A percentile compares a stretch with the other conserved stretches of the same genome.
Conservation (phyloP, 768 basidiomycete species). For the Mycena chlorophos region DNA sequence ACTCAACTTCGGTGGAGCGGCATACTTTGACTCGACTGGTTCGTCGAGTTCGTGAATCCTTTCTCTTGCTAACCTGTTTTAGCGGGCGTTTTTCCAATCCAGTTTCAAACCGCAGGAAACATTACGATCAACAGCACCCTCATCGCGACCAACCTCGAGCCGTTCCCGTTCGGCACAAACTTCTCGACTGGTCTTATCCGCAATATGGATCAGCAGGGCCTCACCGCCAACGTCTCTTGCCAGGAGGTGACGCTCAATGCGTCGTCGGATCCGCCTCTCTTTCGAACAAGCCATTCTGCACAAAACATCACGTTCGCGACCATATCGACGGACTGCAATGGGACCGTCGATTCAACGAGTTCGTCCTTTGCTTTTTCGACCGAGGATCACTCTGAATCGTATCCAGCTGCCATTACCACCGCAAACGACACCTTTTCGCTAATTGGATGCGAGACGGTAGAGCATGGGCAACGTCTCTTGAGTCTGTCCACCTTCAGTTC, state of each 20-base stretch:
- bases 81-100: not conserved
- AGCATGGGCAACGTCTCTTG: not conserved
- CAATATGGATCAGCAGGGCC: not conserved
- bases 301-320: not conserved
- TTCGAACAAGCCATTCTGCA: not conserved
- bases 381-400: not conserved
- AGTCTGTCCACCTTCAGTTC: not conserved
- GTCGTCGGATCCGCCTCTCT: not conserved
- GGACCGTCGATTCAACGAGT: not conserved
- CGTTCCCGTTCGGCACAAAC: not conserved
- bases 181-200: not conserved
- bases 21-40: not conserved
- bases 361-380: not conserved
- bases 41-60: not conserved
- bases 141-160: not conserved
- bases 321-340: not conserved
- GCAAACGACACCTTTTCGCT: not conserved
- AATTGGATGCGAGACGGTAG: not conserved
- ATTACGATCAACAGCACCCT: not conserved
- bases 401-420: not conserved
- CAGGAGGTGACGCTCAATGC: not conserved
- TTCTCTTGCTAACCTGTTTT: not conserved
- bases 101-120: not conserved
- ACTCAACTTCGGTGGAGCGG: not conserved
- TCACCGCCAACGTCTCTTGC: not conserved